Evolutionary conservation across 805 yeast species (phyloP), one percentile per base, ranked within the genome.

Genomic region (Kodamaea jinghongensis): DNA sequence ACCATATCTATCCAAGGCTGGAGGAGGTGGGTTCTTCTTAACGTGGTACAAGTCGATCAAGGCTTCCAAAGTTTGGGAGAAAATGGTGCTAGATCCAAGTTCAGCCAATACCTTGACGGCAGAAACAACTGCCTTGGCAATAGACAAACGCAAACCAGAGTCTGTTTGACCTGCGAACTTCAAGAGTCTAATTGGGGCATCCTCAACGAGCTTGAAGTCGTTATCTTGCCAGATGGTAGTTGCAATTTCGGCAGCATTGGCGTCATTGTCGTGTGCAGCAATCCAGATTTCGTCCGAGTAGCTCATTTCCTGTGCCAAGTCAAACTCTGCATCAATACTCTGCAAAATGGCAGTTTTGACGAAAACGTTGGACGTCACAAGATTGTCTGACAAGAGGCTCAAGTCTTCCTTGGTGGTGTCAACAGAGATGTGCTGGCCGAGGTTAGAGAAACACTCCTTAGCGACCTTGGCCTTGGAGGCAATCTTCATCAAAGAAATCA

Each of bases 181-280:
- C 23, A 79, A 60, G 36, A 88, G 70, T 17, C 69, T 56, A 2
- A 52, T 44, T 0, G 85, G 71, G 1, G 81, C 67, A 3, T 64
- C 61, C 0, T 52, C 50, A 3, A 71, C 65, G 30, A 84, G 54
- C n/a, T 54, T 47, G 44, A 83, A 80, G 2, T 67, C 66, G 56
- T 80, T 86, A 49, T 89, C 96, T 25, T 78, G 75, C 97, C 97
- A 93, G 43, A 93, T 86, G 1, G 91, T 82, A 13, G 63, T 61
- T 0, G 97, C 96, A 12, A 83, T 52, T 17, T 78, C 82, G 4
- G 81, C 71, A 43, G 79, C 79, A 8, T 68, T 57, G 12, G 72
- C 73, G 36, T 82, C 88, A 33, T 79, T 81, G 56, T 89, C 96
- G 56, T 83, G 88, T 43, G 76, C 71, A 16, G 86, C 74, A 42